phyloP scores from a whole-genome alignment of 257 asterid genomes.

The Penstemon newberryi region DNA sequence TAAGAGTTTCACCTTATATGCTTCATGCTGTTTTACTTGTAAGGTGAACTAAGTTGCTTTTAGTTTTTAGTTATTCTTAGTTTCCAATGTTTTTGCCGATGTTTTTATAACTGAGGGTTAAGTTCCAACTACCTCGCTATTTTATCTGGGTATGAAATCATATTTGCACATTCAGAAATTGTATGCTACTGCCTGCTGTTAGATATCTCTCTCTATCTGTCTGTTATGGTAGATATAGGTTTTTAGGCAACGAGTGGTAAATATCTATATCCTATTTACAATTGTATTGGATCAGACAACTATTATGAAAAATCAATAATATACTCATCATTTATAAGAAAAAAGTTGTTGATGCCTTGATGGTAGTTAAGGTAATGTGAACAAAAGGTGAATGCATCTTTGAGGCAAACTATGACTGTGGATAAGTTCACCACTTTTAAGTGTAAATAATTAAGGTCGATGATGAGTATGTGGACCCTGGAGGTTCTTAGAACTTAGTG shows the following conservation, averaged over 20 bases:
- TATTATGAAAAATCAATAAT: neutral
- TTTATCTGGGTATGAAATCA: neutral
- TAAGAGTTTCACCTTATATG: too few relatives aligned
- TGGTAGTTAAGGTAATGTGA: neutral
- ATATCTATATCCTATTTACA: neutral
- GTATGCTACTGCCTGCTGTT: constrained; percentile 1
- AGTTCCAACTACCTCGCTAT: neutral
- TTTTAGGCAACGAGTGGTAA: neutral
- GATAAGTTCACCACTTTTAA: neutral
- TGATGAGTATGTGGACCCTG: neutral
- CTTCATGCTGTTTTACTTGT: neutral
- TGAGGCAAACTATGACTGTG: neutral
- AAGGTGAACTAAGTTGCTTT: neutral
- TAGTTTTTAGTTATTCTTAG: neutral
- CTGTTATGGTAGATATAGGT: neutral
- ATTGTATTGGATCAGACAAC: neutral
- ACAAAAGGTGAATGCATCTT: neutral
- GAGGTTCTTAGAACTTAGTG: neutral
- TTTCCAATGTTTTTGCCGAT: too few relatives aligned
- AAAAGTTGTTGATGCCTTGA: neutral
- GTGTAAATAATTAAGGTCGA: neutral
- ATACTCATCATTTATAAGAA: neutral
- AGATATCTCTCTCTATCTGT: neutral
- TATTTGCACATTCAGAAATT: neutral
- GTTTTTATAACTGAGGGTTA: neutral